Base-by-base conservation (phyloP, 1,284 basidiomycete genomes). In the Takashimella koratensis region DNA sequence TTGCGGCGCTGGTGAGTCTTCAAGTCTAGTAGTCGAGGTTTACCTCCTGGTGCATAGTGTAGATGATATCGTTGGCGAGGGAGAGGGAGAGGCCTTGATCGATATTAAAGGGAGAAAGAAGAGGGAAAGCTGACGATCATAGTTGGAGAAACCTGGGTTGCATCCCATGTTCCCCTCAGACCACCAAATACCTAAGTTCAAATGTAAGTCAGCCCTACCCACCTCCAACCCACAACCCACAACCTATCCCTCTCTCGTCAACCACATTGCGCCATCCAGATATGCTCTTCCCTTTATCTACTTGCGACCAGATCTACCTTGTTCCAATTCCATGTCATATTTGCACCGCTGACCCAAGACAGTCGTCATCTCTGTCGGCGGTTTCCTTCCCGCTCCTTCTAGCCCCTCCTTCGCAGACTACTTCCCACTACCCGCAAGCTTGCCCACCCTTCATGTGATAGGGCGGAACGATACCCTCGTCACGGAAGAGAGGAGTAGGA, bases 381-480 rank as follows among this genome's bases (percentile, higher is more conserved):
- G 76, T 19, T 76, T 78, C 69, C 53, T 72, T 21, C 69, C 73
- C 1, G 45, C 56, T 24, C 52, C 70, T 16, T 45, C 56, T 22
- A 53, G 66, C 13, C 72, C 77, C 76, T 19, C 78, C 75, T 47
- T 90, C 80, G 66, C 73, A 74, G 24, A 51, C n/a, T 75, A 69
- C 54, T 77, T 74, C 66, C 76, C 76, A 8, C 61, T 78, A 19
- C 66, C 70, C 3, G 57, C 66, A 5, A 39, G 51, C 1, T 88
- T 91, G 1, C 30, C 30, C 16, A 36, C 30, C 30, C 77, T 96
- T 20, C 89, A 92, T 69, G 79, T 95, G 16, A 77, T 91, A 5
- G 91, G 92, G 4, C 81, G 79, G 63, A 90, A 81, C 43, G 91
- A 95, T 63, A 82, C 90, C 12, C 81, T 95, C 39, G 87, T 95